Evolutionary conservation across 192 early-diverging fungal species (phyloP).

Genomic region (Backusella tarrabulga): DNA sequence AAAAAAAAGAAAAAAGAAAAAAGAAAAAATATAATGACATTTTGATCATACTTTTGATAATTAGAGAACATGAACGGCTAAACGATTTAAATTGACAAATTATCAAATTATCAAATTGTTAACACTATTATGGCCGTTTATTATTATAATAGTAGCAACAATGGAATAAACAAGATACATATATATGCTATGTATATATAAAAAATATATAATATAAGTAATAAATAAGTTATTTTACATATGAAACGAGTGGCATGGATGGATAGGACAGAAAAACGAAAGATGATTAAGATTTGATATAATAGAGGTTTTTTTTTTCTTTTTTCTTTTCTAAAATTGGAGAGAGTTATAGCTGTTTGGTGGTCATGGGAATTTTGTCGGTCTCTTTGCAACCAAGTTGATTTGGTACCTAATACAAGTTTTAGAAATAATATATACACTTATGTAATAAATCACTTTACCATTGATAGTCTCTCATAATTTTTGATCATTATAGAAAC

Average conservation of each 20-base stretch:
- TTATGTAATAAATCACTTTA: neutral
- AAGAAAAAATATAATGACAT: neutral
- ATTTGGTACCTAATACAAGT: neutral
- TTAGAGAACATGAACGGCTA: neutral
- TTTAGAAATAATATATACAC: neutral
- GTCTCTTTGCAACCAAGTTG: neutral
- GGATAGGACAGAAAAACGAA: neutral
- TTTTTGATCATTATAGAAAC: conserved; percentile 18
- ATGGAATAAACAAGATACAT: neutral
- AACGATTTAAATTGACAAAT: neutral
- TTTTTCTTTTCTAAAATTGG: neutral
- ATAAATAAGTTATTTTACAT: neutral
- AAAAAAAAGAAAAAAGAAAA: neutral
- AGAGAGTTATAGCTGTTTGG: neutral
- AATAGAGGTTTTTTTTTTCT: no score
- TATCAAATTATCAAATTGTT: neutral
- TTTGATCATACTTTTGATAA: neutral
- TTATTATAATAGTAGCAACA: neutral
- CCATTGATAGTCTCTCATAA: conserved; percentile 15
- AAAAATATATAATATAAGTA: neutral
- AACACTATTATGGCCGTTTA: neutral
- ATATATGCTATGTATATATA: neutral
- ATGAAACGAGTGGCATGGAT: neutral
- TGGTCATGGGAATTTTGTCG: neutral
- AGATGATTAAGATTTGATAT: neutral